These are phyloP conservation scores for Lactarius indigo DNA, from an alignment of 768 basidiomycete genomes.

Conservation along the genomic window DNA sequence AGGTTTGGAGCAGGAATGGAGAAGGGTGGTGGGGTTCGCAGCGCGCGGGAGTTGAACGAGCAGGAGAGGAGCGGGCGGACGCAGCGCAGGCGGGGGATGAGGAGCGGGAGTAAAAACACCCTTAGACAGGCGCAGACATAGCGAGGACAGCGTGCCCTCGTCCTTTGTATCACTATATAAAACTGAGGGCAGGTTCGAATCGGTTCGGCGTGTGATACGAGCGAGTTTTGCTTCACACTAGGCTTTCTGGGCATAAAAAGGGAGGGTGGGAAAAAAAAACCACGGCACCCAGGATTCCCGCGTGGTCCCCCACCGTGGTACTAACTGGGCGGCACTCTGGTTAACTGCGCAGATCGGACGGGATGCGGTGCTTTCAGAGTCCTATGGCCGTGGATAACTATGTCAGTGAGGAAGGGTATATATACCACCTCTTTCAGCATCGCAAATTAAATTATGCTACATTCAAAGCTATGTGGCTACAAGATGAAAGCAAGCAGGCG, in stretches of 20 bases:
- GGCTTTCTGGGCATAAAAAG: too few relatives aligned
- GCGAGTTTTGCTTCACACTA: background rate
- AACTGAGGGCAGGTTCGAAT: background rate
- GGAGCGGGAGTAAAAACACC: constrained; percentile 89
- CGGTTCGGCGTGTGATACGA: background rate
- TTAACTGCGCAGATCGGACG: constrained; percentile 30
- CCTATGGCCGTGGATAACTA: constrained; percentile 5
- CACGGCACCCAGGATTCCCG: constrained; percentile 28
- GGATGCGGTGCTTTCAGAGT: constrained; percentile 1
- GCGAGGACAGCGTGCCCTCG: background rate
- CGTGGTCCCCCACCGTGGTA: constrained; percentile 30
- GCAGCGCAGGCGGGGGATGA: constrained; percentile 68
- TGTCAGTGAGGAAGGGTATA: background rate
- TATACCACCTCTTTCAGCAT: background rate
- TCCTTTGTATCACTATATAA: background rate
- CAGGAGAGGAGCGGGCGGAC: constrained; percentile 76
- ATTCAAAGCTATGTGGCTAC: constrained; percentile 5
- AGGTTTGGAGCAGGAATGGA: constrained; percentile 88
- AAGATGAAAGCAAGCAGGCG: background rate
- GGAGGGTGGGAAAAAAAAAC: constrained; percentile 10
- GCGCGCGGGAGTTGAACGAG: constrained; percentile 47
- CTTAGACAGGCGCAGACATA: constrained; percentile 40
- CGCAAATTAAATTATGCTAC: constrained; percentile 13
- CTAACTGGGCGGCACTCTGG: constrained; percentile 28
- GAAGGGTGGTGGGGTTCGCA: constrained; percentile 57